Evolutionary conservation across 768 basidiomycete species (phyloP).

Genomic region (Termitomyces titanicus): DNA sequence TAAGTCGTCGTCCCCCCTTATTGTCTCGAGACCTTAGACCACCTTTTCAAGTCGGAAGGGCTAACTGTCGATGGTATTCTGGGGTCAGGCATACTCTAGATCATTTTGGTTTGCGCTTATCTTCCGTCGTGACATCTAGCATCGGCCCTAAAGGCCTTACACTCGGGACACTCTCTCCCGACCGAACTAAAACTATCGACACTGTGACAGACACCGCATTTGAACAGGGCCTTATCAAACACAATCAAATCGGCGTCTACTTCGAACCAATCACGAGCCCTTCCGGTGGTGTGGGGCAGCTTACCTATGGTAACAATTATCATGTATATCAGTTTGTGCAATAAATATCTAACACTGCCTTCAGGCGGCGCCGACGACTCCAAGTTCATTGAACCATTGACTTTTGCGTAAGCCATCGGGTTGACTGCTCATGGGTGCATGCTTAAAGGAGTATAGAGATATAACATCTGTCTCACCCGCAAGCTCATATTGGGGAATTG

Average conservation of each 20-base stretch:
- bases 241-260: constrained; percentile 43
- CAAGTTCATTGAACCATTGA: constrained; percentile 39
- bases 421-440: not conserved
- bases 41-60: constrained; percentile 29
- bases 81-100: constrained; percentile 37
- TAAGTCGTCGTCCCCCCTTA: not conserved
- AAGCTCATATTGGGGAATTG: constrained; percentile 54
- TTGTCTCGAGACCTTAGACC: not conserved
- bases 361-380: constrained; percentile 1
- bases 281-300: constrained; percentile 40
- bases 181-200: constrained; percentile 26
- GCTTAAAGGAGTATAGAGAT: constrained; percentile 25
- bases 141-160: constrained; percentile 61
- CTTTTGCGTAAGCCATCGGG: constrained; percentile 32
- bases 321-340: not conserved
- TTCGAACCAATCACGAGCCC: constrained; percentile 42
- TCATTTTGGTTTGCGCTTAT: not conserved
- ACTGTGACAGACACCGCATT: constrained; percentile 58
- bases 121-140: constrained; percentile 25
- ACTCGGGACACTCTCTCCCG: constrained; percentile 30
- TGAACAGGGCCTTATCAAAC: constrained; percentile 30
- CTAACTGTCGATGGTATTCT: constrained; percentile 61
- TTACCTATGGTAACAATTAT: constrained; percentile 51
- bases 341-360: not conserved
- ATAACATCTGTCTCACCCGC: constrained; percentile 44